A percentile compares a stretch with the other conserved stretches of the same genome.
Conservation (phyloP, 768 basidiomycete genomes). For the Asterophora parasitica region DNA sequence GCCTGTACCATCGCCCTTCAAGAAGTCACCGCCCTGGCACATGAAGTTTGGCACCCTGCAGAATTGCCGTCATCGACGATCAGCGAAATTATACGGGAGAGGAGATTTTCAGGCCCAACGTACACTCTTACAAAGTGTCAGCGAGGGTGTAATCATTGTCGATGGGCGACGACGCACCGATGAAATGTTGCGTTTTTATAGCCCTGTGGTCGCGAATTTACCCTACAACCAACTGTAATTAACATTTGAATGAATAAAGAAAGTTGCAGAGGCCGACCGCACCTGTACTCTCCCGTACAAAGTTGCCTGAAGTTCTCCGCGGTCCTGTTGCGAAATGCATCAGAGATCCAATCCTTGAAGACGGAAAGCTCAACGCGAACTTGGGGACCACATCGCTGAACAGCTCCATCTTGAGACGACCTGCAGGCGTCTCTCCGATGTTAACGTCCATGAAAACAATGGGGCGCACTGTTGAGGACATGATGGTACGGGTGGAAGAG, state of each 20-base stretch:
- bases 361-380: conserved; percentile 38
- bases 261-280: conserved; percentile 13
- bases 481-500: conserved; percentile 1
- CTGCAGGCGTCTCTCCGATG: conserved; percentile 95
- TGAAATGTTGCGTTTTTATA: conserved; percentile 93
- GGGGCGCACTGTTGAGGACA: conserved; percentile 44
- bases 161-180: conserved; percentile 48
- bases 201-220: conserved; percentile 83
- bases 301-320: conserved; percentile 97
- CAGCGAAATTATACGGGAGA: not conserved
- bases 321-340: conserved; percentile 48
- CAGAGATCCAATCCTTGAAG: no score
- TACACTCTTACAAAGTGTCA: conserved; percentile 56
- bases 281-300: conserved; percentile 97
- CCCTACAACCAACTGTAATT: conserved; percentile 34
- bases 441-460: conserved; percentile 96
- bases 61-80: conserved; percentile 10
- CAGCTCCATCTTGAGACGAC: conserved; percentile 94
- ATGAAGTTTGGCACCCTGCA: conserved; percentile 87
- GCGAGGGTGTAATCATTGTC: not conserved
- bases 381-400: conserved; percentile 96
- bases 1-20: conserved; percentile 94
- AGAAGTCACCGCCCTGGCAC: conserved; percentile 97
- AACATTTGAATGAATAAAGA: conserved; percentile 8
- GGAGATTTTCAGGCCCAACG: conserved; percentile 17